phyloP scores from a whole-genome alignment of 169 alveolate species.

The Fabrea salina region DNA sequence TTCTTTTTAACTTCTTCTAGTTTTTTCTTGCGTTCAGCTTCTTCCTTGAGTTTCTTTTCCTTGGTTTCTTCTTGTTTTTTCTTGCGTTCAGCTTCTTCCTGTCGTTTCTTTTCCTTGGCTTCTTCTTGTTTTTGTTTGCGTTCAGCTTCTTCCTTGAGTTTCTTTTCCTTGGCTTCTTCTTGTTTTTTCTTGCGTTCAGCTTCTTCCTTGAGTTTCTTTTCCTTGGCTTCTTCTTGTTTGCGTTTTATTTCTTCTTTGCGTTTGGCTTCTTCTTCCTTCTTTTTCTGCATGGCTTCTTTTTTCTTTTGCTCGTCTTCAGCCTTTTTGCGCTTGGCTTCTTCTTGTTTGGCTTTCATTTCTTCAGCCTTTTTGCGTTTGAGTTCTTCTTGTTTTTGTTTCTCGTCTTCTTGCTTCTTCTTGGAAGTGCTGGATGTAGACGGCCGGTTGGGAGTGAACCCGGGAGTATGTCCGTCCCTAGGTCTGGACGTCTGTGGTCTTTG shows the following conservation, averaged over 20 bases:
- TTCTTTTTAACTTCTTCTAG: not conserved
- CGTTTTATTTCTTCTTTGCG: not conserved
- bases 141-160: not conserved
- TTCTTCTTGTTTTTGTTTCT: conserved; percentile 15
- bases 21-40: not conserved
- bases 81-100: not conserved
- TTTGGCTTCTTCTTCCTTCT: not conserved
- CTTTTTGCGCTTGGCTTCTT: not conserved
- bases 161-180: not conserved
- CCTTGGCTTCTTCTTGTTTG: not conserved
- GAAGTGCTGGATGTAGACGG: not conserved
- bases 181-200: not conserved
- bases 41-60: no score
- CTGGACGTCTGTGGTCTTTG: not conserved
- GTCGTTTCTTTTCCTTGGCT: not conserved
- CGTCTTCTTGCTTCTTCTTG: conserved; percentile 15
- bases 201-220: not conserved
- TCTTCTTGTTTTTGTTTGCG: not conserved
- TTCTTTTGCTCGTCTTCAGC: not conserved
- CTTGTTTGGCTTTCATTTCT: not conserved
- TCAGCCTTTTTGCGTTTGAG: not conserved
- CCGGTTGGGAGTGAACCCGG: not conserved
- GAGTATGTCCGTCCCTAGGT: not conserved
- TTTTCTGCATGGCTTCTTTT: not conserved
- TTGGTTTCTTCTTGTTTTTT: not conserved